Conservation (phyloP, 495 filamentous ascomycete genomes). For the Neurospora sp. region DNA sequence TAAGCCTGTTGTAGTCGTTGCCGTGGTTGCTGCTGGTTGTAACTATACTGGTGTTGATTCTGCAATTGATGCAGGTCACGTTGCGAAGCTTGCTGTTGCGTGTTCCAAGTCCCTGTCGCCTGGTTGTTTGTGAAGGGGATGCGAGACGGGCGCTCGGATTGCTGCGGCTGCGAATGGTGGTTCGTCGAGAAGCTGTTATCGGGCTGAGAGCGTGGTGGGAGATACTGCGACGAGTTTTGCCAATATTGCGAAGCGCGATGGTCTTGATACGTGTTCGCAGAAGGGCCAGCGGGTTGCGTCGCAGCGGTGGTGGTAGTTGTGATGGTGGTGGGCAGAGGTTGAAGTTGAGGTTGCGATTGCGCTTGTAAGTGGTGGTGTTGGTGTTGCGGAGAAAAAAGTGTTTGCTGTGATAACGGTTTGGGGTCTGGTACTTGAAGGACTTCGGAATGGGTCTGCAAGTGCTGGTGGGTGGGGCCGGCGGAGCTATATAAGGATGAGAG, state of each 20-base stretch:
- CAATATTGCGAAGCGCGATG: background rate
- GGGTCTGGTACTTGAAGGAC: constrained; percentile 1
- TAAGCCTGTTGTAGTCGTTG: constrained; percentile 9
- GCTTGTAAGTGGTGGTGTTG: constrained; percentile 13
- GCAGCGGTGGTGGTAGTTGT: constrained; percentile 10
- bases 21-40: background rate
- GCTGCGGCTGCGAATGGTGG: background rate
- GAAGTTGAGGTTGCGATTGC: constrained; percentile 2
- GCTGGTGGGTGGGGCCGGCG: constrained; percentile 17
- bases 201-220: background rate
- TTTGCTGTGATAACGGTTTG: constrained; percentile 17
- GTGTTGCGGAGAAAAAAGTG: constrained; percentile 12
- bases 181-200: background rate
- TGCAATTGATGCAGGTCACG: background rate
- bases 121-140: background rate
- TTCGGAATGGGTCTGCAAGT: constrained; percentile 8
- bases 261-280: constrained; percentile 2
- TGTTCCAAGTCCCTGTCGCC: background rate
- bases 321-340: constrained; percentile 13
- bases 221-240: background rate
- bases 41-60: background rate
- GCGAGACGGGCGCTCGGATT: background rate
- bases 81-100: background rate
- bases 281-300: constrained; percentile 2
- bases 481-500: constrained; percentile 40